phyloP scores from a whole-genome alignment of 1,139 yeast genomes.

The Debaryomyces nepalensis region DNA sequence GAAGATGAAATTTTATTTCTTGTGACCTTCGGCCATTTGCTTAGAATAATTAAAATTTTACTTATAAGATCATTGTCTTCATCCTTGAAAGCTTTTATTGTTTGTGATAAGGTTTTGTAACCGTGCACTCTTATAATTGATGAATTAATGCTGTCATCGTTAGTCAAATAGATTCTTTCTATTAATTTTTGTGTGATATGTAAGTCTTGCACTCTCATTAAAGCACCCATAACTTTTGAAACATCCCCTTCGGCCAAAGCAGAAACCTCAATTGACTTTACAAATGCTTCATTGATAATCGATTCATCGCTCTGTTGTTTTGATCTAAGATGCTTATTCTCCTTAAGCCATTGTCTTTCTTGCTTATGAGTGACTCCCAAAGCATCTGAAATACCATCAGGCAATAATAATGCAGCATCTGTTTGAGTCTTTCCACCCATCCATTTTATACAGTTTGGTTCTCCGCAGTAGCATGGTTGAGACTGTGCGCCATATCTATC shows the following conservation, averaged over 20 bases:
- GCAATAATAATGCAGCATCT: conserved; percentile 80
- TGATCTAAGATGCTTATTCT: conserved; percentile 51
- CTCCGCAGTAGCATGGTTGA: conserved; percentile 95
- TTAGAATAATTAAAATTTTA: conserved; percentile 60
- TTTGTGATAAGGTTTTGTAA: conserved; percentile 72
- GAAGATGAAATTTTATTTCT: conserved; percentile 82
- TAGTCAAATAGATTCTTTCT: conserved; percentile 64
- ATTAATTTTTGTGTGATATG: conserved; percentile 68
- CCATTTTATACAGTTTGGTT: conserved; percentile 86
- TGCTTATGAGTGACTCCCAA: conserved; percentile 70
- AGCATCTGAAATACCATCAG: conserved; percentile 84
- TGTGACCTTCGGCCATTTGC: conserved; percentile 80
- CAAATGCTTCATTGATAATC: conserved; percentile 66
- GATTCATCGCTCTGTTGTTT: conserved; percentile 61
- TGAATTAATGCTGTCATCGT: conserved; percentile 57
- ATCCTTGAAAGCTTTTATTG: conserved; percentile 49
- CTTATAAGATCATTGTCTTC: conserved; percentile 43
- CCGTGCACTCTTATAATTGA: conserved; percentile 83
- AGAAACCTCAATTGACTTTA: conserved; percentile 58
- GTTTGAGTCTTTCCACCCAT: conserved; percentile 98
- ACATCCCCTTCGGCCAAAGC: conserved; percentile 65
- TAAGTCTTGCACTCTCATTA: conserved; percentile 77
- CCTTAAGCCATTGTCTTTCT: conserved; percentile 68
- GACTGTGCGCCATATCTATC: conserved; percentile 95
- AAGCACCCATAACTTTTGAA: conserved; percentile 78